Conservation (phyloP, 441 rosid species). For the Erodium chrysanthum region DNA sequence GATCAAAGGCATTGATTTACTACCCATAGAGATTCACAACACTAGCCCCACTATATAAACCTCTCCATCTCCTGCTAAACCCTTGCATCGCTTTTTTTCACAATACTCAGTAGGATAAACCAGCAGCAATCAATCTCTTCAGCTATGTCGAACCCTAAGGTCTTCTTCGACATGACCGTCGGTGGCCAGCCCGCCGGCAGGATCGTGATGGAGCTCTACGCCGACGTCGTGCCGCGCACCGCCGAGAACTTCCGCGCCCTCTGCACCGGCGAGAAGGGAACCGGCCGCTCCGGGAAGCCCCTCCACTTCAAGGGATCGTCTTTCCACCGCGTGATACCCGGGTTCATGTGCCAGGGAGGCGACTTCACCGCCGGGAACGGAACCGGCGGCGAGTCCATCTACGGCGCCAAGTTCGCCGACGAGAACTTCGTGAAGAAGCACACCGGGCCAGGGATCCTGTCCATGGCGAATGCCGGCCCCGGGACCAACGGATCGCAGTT, state of each 20-base stretch:
- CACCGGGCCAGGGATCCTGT: constrained; percentile 18
- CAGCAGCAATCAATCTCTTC: too few species aligned
- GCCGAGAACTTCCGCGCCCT: too few species aligned
- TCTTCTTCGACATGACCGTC: constrained; percentile 18
- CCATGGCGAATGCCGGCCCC: constrained; percentile 21
- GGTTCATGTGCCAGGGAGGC: constrained; percentile 21
- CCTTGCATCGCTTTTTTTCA: too few species aligned
- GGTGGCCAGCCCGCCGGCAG: constrained; percentile 17
- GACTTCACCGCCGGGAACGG: constrained; percentile 21
- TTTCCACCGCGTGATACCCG: constrained; percentile 22
- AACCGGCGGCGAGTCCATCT: constrained; percentile 21
- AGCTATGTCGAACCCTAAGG: constrained; percentile 15
- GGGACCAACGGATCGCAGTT: constrained; percentile 22
- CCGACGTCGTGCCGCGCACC: too few species aligned
- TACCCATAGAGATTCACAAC: too few species aligned
- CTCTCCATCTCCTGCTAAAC: too few species aligned
- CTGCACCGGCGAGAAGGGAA: constrained; percentile 19
- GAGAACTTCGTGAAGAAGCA: constrained; percentile 22
- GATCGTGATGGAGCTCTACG: constrained; percentile 18
- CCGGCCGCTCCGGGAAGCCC: constrained; percentile 17
- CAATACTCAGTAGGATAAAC: too few species aligned
- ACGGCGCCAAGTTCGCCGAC: constrained; percentile 21
- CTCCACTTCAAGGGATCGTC: constrained; percentile 19
- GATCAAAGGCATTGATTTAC: too few species aligned
- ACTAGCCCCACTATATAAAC: too few species aligned